Evolutionary conservation across 176 grass and related monocot genomes (phyloP), one percentile per base, ranked within the genome.

Genomic region (Calamus simplicifolius): DNA sequence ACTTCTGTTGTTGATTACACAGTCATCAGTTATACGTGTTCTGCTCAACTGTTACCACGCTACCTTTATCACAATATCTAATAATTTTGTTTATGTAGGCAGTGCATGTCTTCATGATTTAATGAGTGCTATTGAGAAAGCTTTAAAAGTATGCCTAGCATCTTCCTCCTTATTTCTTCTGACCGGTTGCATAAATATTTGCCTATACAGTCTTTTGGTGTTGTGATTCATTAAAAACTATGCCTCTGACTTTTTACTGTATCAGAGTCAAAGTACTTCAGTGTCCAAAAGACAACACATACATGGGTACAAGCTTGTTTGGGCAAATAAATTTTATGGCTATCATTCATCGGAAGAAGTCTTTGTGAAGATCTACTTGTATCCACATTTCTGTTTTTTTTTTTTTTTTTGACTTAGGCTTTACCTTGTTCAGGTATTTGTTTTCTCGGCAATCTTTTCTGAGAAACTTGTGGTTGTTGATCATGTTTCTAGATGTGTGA

Each of bases 331-430:
- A 43, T 56, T 96, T 56, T 96, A 96, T 71, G 92, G 92, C 3
- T 96, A 79, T 75, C 81, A 87, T 80, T 79, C 62, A 7, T 79
- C 56, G 2, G 92, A 96, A 68, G 87, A 90, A 23, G 25, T 90
- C 61, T 96, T 96, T 72, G 48, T 96, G 57, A 96, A 96, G 66
- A 96, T 96, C 28, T 90, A 82, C 63, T 64, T 96, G 92, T 96
- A 96, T 96, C 92, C 92, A 75, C 23, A 52, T 71, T 67, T 71
- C 8, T 56, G 8, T 43, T 38, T 38, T 43, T 7, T n/a, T n/a
- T n/a, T n/a, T n/a, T n/a, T n/a, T 13, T 43, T 43, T 12, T 43
- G 35, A 43, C 35, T 43, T 43, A 43, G 12, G 3, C 12, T 43
- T 12, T 0, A 43, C 35, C 35, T 43, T 1, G 31, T 7, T 35